Percentiles rank a stretch among this genome's conserved stretches.
Evolutionary conservation across 257 asterid species (phyloP).

Genomic region (Thymus quinquecostatus): DNA sequence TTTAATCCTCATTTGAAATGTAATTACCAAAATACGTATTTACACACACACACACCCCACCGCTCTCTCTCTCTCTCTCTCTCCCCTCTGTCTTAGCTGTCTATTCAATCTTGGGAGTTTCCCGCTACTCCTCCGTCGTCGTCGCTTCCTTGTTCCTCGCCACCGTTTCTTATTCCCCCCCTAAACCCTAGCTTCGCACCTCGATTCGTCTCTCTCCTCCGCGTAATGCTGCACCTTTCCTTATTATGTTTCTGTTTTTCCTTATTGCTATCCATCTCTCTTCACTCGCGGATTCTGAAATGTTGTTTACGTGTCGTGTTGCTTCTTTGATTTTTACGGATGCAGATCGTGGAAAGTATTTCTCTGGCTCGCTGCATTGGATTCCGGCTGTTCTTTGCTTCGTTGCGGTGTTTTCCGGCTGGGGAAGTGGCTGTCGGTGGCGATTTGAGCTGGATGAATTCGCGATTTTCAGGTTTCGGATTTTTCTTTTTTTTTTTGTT

Average conservation of each 20-base stretch:
- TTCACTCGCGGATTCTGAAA: background rate
- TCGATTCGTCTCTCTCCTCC: slow-evolving; percentile 12
- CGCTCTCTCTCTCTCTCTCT: background rate
- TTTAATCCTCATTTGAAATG: background rate
- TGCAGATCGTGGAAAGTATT: slow-evolving; percentile 9
- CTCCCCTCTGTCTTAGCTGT: slow-evolving; percentile 39
- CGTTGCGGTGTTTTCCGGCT: background rate
- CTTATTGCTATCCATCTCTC: background rate
- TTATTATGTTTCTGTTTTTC: background rate
- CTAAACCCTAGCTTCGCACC: slow-evolving; percentile 40
- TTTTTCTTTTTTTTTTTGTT: background rate
- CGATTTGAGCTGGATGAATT: slow-evolving; percentile 34
- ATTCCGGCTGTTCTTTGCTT: background rate
- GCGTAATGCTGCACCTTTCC: slow-evolving; percentile 19
- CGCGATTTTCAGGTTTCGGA: slow-evolving; percentile 8
- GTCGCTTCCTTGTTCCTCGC: slow-evolving; percentile 26
- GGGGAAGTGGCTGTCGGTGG: slow-evolving; percentile 28
- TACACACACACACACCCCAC: background rate
- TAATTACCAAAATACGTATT: background rate
- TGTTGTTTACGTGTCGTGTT: background rate
- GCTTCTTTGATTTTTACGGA: slow-evolving; percentile 33
- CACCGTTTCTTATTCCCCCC: slow-evolving; percentile 24
- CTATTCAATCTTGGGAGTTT: slow-evolving; percentile 42
- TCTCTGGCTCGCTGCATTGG: background rate
- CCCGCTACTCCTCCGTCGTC: slow-evolving; percentile 46